phyloP scores from a whole-genome alignment of 331 rosid genomes.

The Phaseolus coccineus region DNA sequence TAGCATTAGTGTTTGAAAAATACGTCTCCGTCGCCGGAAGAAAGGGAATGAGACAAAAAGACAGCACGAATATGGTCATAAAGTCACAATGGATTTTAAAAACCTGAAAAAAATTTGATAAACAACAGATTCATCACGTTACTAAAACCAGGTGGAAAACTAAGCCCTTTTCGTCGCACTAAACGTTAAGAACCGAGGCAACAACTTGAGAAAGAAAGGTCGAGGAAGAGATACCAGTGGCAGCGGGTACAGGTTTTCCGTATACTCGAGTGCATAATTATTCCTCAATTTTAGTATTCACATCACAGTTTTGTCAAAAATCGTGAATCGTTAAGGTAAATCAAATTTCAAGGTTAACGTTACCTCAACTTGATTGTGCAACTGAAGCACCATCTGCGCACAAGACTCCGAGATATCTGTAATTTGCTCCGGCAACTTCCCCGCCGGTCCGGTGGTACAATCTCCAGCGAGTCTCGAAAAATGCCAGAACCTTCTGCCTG shows the following conservation, averaged over 20 bases:
- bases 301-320: not conserved
- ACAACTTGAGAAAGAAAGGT: conserved; percentile 17
- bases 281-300: not conserved
- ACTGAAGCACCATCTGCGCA: conserved; percentile 93
- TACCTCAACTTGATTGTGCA: conserved; percentile 87
- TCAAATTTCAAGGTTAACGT: conserved; percentile 56
- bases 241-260: not conserved
- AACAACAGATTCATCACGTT: conserved; percentile 16
- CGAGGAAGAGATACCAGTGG: not conserved
- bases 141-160: conserved; percentile 15
- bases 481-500: conserved; percentile 85
- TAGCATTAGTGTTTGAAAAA: not conserved
- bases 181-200: not conserved
- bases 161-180: conserved; percentile 16
- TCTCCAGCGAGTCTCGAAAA: conserved; percentile 70
- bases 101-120: not conserved
- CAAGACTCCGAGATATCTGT: conserved; percentile 88
- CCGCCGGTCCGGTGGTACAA: conserved; percentile 57
- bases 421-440: conserved; percentile 77
- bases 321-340: conserved; percentile 25
- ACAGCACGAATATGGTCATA: conserved; percentile 32
- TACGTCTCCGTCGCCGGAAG: not conserved
- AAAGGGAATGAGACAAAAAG: conserved; percentile 32
- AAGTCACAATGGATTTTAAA: not conserved
- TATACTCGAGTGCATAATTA: not conserved